These are phyloP conservation scores for Magnolia kwangsiensis DNA, from an alignment of 164 flowering plant species.

Conservation along the genomic window DNA sequence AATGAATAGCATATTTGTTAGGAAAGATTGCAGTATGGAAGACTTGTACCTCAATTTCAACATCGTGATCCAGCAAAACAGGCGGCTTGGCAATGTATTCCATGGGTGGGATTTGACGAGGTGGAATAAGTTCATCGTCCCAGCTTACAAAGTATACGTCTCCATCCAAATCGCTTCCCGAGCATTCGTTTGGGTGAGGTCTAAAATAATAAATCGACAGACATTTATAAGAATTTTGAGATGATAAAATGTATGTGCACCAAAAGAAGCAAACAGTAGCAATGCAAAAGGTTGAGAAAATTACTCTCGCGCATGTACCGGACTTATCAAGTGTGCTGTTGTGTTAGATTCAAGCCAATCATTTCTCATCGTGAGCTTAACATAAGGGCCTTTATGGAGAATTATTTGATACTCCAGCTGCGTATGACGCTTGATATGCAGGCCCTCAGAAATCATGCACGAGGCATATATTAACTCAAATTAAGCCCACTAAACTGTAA, in stretches of 20 bases:
- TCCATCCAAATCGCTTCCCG: slow-evolving; percentile 94
- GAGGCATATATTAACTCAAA: too few species aligned
- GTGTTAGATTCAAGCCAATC: too few species aligned
- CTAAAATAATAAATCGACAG: slow-evolving; percentile 26
- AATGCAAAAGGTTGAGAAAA: too few species aligned
- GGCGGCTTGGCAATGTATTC: slow-evolving; percentile 57
- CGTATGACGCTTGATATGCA: too few species aligned
- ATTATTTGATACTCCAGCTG: too few species aligned
- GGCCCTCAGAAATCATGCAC: too few species aligned
- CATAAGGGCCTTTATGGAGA: too few species aligned
- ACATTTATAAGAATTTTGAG: neutral
- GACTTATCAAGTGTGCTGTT: too few species aligned
- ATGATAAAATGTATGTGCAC: neutral
- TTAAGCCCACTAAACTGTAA: too few species aligned
- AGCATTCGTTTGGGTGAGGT: slow-evolving; percentile 96
- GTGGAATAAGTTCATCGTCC: slow-evolving; percentile 76
- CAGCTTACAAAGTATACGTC: slow-evolving; percentile 82
- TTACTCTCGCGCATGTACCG: too few species aligned
- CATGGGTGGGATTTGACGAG: slow-evolving; percentile 55
- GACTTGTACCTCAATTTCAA: slow-evolving; percentile 34
- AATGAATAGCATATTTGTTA: neutral
- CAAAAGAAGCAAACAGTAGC: too few species aligned
- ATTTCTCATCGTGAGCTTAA: too few species aligned
- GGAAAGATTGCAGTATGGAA: neutral
- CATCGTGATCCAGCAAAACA: slow-evolving; percentile 53